Evolutionary conservation across 2,329 filamentous ascomycete species (phyloP).

Genomic region (Ascochyta koolunga): DNA sequence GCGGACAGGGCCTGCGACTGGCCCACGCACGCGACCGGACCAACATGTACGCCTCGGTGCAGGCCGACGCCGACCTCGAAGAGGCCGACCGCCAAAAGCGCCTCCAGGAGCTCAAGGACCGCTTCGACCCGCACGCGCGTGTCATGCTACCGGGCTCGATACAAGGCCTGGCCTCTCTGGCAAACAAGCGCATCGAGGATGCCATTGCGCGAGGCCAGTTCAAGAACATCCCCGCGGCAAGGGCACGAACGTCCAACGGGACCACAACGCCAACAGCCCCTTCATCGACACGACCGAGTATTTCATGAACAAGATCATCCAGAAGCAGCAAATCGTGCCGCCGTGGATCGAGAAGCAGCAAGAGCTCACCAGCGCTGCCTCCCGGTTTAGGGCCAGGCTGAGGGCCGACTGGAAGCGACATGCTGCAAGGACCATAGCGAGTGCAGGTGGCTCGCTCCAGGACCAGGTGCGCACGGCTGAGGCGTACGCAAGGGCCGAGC

Average conservation of each 20-base stretch:
- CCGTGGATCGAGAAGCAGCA: conserved; percentile 99
- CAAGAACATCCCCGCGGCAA: conserved; percentile 72
- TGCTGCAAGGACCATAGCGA: conserved; percentile 77
- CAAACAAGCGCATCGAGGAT: conserved; percentile 91
- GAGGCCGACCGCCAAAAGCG: conserved; percentile 76
- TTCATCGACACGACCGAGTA: conserved; percentile 98
- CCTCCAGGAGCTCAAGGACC: conserved; percentile 75
- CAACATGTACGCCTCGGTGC: conserved; percentile 60
- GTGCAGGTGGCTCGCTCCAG: conserved; percentile 74
- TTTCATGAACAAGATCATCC: conserved; percentile 98
- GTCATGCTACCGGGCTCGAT: conserved; percentile 78
- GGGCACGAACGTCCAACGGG: conserved; percentile 80
- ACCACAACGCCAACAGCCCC: conserved; percentile 80
- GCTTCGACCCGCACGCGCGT: conserved; percentile 76
- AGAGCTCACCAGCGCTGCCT: conserved; percentile 73
- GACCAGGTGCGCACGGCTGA: conserved; percentile 74
- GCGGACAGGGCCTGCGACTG: conserved; percentile 51
- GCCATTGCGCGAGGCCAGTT: conserved; percentile 93
- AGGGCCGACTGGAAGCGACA: conserved; percentile 85
- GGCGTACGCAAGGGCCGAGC: conserved; percentile 77
- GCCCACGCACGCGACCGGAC: conserved; percentile 65
- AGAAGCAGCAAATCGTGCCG: conserved; percentile 91
- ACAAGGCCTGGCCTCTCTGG: conserved; percentile 78
- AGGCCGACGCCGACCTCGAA: conserved; percentile 61
- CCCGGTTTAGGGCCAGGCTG: conserved; percentile 74